These are phyloP conservation scores for Ormosia emarginata DNA, from an alignment of 306 rosid genomes.

Conservation along the genomic window DNA sequence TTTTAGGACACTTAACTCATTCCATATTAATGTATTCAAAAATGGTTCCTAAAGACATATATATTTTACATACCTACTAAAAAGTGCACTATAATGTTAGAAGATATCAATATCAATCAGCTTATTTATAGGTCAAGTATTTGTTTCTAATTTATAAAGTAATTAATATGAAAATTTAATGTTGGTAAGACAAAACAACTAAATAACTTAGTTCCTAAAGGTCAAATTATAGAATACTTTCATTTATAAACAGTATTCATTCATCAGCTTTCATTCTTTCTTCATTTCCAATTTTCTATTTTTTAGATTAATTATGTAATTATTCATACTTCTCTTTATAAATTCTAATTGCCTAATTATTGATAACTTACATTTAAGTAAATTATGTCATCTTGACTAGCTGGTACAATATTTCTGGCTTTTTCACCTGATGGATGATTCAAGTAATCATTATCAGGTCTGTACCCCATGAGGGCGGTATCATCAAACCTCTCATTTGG, in stretches of 20 bases:
- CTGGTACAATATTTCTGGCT: not conserved
- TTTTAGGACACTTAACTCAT: no score
- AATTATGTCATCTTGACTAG: not conserved
- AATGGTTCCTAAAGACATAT: no score
- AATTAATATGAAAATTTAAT: no score
- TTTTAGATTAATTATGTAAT: not conserved
- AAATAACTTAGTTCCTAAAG: constrained; percentile 38
- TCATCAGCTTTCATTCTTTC: constrained; percentile 22
- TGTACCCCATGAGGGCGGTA: not conserved
- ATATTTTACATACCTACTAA: no score
- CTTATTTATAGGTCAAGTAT: no score
- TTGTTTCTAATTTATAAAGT: no score
- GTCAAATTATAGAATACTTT: constrained; percentile 30
- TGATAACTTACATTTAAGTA: constrained; percentile 7
- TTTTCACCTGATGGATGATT: constrained; percentile 24
- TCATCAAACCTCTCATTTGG: not conserved
- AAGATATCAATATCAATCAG: no score
- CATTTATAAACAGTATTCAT: constrained; percentile 29
- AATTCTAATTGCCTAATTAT: constrained; percentile 3
- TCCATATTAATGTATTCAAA: no score
- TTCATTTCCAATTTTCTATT: not conserved
- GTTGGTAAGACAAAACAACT: no score
- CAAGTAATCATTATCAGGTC: constrained; percentile 35
- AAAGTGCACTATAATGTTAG: no score
- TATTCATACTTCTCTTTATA: constrained; percentile 27